Percentiles rank a stretch among this genome's conserved stretches.
Conservation (phyloP, 441 rosid species). For the Syzygium malaccense region DNA sequence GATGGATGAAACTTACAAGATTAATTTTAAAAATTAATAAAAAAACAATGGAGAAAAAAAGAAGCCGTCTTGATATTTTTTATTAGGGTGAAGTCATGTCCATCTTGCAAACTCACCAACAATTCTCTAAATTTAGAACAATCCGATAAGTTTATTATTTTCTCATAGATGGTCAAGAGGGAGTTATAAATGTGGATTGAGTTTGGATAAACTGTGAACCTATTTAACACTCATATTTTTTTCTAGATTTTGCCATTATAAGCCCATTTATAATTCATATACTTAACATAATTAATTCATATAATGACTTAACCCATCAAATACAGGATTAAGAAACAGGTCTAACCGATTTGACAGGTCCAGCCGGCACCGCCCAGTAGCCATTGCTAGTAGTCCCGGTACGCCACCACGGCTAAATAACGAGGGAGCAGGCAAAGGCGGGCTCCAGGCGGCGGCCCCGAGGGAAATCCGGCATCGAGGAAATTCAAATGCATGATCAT, state of each 20-base stretch:
- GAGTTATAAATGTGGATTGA: background rate
- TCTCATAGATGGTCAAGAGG: background rate
- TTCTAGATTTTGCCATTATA: rapidly evolving
- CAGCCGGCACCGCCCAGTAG: background rate
- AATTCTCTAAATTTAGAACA: too few species aligned
- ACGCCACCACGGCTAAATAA: background rate
- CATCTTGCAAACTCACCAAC: too few species aligned
- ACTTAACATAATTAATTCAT: rapidly evolving
- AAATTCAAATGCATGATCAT: background rate
- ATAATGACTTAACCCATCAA: rapidly evolving
- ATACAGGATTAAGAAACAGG: rapidly evolving
- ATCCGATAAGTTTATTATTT: rapidly evolving
- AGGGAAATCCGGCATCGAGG: background rate
- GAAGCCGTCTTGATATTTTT: too few species aligned
- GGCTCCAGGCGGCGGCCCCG: background rate
- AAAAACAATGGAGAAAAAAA: too few species aligned
- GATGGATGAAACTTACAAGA: too few species aligned
- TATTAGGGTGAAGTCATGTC: too few species aligned
- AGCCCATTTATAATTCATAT: background rate
- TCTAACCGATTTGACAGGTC: background rate
- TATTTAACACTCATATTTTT: too few species aligned
- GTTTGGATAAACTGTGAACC: background rate
- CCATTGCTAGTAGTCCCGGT: background rate
- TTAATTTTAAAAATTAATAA: too few species aligned
- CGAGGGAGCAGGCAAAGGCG: background rate